Percentiles rank a stretch among this genome's conserved stretches.
Evolutionary conservation across 345 rosid genomes (phyloP).

Genomic region (Citrus maxima): DNA sequence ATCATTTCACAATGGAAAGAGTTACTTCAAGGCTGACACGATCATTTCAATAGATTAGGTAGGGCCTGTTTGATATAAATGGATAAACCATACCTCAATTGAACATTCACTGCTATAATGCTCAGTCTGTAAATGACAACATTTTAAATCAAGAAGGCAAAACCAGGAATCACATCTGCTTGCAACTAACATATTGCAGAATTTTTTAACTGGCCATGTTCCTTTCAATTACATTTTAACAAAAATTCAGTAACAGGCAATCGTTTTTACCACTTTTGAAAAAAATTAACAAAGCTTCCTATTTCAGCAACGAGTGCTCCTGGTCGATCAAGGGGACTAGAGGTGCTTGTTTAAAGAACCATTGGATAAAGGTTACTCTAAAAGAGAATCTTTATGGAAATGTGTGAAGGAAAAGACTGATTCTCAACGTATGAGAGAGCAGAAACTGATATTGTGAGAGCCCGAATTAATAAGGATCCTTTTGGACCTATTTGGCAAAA

Average conservation of each 20-base stretch:
- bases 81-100: too few species aligned
- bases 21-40: too few species aligned
- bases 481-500: background rate
- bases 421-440: constrained; percentile 1
- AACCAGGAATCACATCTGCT: too few species aligned
- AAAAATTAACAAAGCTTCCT: background rate
- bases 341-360: background rate
- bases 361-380: background rate
- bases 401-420: constrained; percentile 13
- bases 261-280: background rate
- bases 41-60: too few species aligned
- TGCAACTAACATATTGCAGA: too few species aligned
- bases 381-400: background rate
- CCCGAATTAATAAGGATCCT: background rate
- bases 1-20: too few species aligned
- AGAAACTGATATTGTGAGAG: constrained; percentile 3
- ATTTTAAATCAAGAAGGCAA: too few species aligned
- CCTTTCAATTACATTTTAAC: background rate
- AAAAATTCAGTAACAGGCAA: background rate
- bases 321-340: background rate
- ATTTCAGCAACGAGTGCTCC: background rate
- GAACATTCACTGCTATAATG: too few species aligned
- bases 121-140: too few species aligned
- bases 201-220: too few species aligned
- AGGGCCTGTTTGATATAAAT: too few species aligned